A percentile compares a stretch with the other conserved stretches of the same genome.
Conservation (phyloP, 1,284 basidiomycete genomes). For the Moesziomyces globuligerus region DNA sequence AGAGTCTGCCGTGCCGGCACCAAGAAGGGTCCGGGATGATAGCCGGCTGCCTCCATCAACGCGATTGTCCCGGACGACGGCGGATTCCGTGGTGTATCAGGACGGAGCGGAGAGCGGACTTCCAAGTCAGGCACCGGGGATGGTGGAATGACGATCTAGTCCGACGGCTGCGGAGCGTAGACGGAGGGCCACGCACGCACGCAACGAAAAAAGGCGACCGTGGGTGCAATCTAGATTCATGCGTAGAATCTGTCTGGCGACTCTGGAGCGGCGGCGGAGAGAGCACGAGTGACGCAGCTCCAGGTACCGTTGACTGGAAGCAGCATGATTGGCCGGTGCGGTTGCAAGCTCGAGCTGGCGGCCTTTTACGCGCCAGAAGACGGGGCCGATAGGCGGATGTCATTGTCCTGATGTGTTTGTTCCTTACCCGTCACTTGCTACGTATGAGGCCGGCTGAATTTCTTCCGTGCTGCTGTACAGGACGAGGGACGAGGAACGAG, state of each 20-base stretch:
- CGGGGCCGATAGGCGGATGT: no score
- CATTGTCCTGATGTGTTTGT: background rate
- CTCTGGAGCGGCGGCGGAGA: background rate
- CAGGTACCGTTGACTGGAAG: background rate
- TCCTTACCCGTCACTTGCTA: no score
- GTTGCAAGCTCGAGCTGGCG: background rate
- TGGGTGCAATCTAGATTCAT: no score
- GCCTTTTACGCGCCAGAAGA: no score
- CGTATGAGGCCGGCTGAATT: background rate
- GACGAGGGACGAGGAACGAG: background rate
- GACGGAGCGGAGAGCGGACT: background rate
- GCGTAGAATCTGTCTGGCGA: background rate
- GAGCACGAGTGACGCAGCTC: background rate
- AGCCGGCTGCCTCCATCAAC: no score
- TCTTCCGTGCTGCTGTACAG: background rate
- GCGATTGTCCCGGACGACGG: no score
- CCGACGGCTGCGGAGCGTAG: background rate
- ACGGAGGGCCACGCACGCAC: background rate
- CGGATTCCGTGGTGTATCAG: no score
- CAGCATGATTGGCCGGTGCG: background rate
- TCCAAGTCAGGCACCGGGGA: background rate
- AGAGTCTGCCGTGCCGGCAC: no score
- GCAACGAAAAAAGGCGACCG: no score
- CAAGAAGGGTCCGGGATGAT: no score
- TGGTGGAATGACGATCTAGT: background rate